Percentiles rank a stretch among this genome's conserved stretches.
Evolutionary conservation across 2,329 filamentous ascomycete genomes (phyloP).

Genomic region (Ophiobolus disseminans): DNA sequence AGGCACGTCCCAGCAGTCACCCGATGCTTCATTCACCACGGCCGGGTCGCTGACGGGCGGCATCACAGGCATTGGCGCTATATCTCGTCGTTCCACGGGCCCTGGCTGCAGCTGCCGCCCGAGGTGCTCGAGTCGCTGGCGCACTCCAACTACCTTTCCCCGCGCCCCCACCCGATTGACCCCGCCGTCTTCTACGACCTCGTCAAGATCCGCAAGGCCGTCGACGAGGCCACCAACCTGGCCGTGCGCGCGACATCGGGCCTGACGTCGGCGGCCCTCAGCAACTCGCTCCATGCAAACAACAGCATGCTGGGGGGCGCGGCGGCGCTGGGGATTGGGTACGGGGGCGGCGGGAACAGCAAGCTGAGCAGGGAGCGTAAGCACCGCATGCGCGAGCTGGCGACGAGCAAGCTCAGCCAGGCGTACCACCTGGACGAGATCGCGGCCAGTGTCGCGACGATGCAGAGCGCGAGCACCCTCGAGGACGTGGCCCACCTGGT

Average conservation of each 20-base stretch:
- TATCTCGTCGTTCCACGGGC: constrained; percentile 82
- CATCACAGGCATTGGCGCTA: constrained; percentile 77
- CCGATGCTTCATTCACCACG: constrained; percentile 10
- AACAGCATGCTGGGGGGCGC: constrained; percentile 59
- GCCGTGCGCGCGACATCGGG: constrained; percentile 79
- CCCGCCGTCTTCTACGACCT: constrained; percentile 83
- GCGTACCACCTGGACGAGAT: constrained; percentile 86
- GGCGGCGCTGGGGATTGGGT: constrained; percentile 64
- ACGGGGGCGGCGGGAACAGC: constrained; percentile 61
- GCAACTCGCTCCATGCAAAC: constrained; percentile 60
- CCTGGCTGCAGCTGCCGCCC: constrained; percentile 80
- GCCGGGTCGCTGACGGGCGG: constrained; percentile 15
- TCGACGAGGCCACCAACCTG: constrained; percentile 81
- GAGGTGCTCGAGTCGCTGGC: constrained; percentile 81
- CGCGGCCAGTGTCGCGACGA: constrained; percentile 80
- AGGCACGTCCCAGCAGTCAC: constrained; percentile 27
- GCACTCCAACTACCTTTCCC: constrained; percentile 79
- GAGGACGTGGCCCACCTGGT: constrained; percentile 79
- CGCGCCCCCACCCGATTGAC: constrained; percentile 77
- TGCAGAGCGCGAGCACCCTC: constrained; percentile 79
- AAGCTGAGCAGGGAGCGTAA: constrained; percentile 79
- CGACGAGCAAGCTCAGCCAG: constrained; percentile 76
- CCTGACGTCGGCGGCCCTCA: constrained; percentile 69
- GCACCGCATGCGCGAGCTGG: constrained; percentile 80
- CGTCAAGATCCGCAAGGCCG: constrained; percentile 78